Evolutionary conservation across 371 early-diverging fungal genomes (phyloP), one percentile per base, ranked within the genome.

Genomic region (Basidiobolus meristosporus): DNA sequence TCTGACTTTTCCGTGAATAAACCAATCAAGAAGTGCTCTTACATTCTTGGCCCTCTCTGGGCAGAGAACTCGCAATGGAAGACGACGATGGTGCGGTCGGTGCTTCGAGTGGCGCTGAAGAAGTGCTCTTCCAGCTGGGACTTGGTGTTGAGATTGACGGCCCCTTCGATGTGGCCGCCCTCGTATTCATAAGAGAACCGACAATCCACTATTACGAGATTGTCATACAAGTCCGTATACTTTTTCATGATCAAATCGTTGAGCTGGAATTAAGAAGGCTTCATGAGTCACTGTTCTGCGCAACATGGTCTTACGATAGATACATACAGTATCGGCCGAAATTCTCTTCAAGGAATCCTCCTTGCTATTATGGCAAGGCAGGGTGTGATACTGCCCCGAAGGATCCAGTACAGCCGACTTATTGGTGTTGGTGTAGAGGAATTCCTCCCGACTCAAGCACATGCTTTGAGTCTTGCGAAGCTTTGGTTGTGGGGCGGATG

Each of bases 21-120:
- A 18, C 21, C 10, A 22, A 29, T 30, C 10, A 26, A 39, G 35
- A 44, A 51, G 34, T 1, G 9, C 9, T 37, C 56, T 33, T 47
- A 56, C 78, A 92, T 74, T 37, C 63, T 60, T 0, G 93, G 93
- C 1, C 77, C 93, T 5, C 93, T 61, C 38, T 83, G 70, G 21
- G 70, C 62, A 14, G 83, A 82, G 54, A 72, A 92, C 58, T 92
- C 93, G 62, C 93, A 92, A 53, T 90, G 86, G 47, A 92, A 74
- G 7, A 92, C 66, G n/a, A 92, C 49, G 7, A 72, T 65, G 3
- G 48, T 51, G 12, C 57, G 54, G 46, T 52, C 57, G 36, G 51
- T 51, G 0, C 51, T 45, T 2, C 40, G 30, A 4, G 57, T 62
- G 21, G 50, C 50, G 21, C 43, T 48, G 12, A 62, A 47, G 14